Conservation (phyloP, 2,329 filamentous ascomycete genomes). For the Conoideocrella luteorostrata region DNA sequence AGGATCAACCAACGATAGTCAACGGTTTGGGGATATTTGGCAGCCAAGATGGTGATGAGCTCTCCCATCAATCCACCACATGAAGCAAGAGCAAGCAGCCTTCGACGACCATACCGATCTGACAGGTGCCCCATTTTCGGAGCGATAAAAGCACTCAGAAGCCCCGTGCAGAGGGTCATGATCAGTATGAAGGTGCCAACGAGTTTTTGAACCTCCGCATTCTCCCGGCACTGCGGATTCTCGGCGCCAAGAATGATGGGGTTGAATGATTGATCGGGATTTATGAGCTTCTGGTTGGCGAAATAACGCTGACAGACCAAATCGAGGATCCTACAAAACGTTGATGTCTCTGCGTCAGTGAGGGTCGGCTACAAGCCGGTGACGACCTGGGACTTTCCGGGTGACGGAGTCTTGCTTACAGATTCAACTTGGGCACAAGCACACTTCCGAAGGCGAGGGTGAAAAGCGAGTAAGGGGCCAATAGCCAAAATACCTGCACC, state of each 20-base stretch:
- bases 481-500: constrained; percentile 69
- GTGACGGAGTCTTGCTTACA: constrained; percentile 41
- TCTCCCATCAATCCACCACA: constrained; percentile 70
- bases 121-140: constrained; percentile 81
- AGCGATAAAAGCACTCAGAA: constrained; percentile 72
- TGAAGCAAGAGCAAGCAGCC: constrained; percentile 66
- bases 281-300: constrained; percentile 52
- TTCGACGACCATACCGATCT: constrained; percentile 76
- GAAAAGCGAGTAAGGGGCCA: constrained; percentile 74
- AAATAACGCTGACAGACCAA: constrained; percentile 82
- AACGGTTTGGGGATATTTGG: constrained; percentile 64
- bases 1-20: constrained; percentile 74
- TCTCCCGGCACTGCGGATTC: constrained; percentile 74
- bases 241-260: constrained; percentile 58
- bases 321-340: constrained; percentile 54
- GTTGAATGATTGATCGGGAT: constrained; percentile 43
- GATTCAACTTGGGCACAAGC: constrained; percentile 78
- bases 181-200: constrained; percentile 75
- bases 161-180: constrained; percentile 66
- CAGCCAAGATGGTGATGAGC: constrained; percentile 70
- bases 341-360: not conserved
- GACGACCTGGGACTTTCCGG: not conserved
- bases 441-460: constrained; percentile 82
- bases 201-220: constrained; percentile 68
- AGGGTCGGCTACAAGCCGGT: not conserved